Conservation (phyloP, 1,139 yeast species). For the Yamadazyma spencermartinsiae region DNA sequence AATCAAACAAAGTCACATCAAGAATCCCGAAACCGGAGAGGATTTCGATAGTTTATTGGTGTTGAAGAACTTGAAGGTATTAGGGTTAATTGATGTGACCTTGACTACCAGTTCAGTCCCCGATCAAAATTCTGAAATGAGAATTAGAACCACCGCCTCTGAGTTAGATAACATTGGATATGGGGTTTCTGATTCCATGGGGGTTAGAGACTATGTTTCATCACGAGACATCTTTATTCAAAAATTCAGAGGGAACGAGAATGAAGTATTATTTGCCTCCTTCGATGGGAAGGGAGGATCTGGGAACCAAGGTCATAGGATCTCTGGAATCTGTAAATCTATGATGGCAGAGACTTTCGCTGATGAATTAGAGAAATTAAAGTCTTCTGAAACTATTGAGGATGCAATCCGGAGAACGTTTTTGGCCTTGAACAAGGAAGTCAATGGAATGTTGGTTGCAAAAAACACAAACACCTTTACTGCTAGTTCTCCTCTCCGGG, state of each 20-base stretch:
- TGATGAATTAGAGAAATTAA: slow-evolving; percentile 58
- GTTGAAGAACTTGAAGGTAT: slow-evolving; percentile 65
- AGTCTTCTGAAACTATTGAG: slow-evolving; percentile 45
- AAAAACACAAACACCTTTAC: slow-evolving; percentile 32
- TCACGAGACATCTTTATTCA: slow-evolving; percentile 86
- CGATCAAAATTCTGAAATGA: slow-evolving; percentile 78
- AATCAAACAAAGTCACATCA: slow-evolving; percentile 62
- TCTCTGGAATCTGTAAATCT: slow-evolving; percentile 75
- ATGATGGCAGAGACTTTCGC: slow-evolving; percentile 63
- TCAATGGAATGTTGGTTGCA: slow-evolving; percentile 47
- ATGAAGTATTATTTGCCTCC: slow-evolving; percentile 70
- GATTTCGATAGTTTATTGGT: slow-evolving; percentile 78
- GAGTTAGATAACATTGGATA: slow-evolving; percentile 75
- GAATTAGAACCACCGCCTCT: slow-evolving; percentile 92
- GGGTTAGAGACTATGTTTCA: slow-evolving; percentile 64
- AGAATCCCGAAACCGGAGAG: slow-evolving; percentile 47
- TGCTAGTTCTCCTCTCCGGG: slow-evolving; percentile 21
- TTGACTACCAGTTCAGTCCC: slow-evolving; percentile 82
- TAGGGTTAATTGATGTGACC: slow-evolving; percentile 95
- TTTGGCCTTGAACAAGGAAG: slow-evolving; percentile 75
- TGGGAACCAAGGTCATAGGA: slow-evolving; percentile 60
- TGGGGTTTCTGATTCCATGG: slow-evolving; percentile 90
- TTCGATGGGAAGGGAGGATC: slow-evolving; percentile 80
- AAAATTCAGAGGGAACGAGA: slow-evolving; percentile 80
- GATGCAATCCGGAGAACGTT: slow-evolving; percentile 81